These are phyloP conservation scores for Cutaneotrichosporon cutaneum DNA, from an alignment of 1,284 basidiomycete genomes.

Conservation along the genomic window DNA sequence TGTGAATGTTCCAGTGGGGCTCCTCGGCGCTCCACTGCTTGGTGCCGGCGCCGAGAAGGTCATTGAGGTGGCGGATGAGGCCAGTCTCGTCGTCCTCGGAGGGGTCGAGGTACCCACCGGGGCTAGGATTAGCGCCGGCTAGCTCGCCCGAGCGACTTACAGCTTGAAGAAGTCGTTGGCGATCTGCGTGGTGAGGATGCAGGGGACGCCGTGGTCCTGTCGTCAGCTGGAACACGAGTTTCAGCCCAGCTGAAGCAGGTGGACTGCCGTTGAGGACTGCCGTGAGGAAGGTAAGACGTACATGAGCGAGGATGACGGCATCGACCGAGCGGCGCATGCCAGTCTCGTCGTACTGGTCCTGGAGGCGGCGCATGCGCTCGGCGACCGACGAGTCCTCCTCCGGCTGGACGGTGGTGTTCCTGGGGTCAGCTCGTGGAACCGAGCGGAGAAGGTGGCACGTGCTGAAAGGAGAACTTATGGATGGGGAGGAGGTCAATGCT, in stretches of 20 bases:
- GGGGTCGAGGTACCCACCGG: conserved; percentile 96
- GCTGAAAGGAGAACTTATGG: conserved; percentile 26
- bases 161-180: conserved; percentile 99
- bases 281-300: conserved; percentile 37
- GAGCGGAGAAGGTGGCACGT: neutral
- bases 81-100: conserved; percentile 90
- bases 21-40: conserved; percentile 55
- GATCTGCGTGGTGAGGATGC: conserved; percentile 96
- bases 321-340: conserved; percentile 93
- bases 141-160: conserved; percentile 57
- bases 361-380: conserved; percentile 78
- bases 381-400: conserved; percentile 95
- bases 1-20: conserved; percentile 79
- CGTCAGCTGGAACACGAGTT: neutral
- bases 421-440: neutral
- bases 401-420: conserved; percentile 64
- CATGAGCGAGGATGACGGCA: conserved; percentile 91
- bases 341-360: conserved; percentile 95
- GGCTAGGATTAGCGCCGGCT: conserved; percentile 57
- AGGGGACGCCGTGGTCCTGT: conserved; percentile 82
- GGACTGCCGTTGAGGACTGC: neutral
- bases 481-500: conserved; percentile 18
- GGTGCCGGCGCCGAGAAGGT: conserved; percentile 70
- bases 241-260: no score
- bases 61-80: conserved; percentile 80